Evolutionary conservation across 2,329 filamentous ascomycete species (phyloP).

Genomic region (Monosporascus cannonballus): DNA sequence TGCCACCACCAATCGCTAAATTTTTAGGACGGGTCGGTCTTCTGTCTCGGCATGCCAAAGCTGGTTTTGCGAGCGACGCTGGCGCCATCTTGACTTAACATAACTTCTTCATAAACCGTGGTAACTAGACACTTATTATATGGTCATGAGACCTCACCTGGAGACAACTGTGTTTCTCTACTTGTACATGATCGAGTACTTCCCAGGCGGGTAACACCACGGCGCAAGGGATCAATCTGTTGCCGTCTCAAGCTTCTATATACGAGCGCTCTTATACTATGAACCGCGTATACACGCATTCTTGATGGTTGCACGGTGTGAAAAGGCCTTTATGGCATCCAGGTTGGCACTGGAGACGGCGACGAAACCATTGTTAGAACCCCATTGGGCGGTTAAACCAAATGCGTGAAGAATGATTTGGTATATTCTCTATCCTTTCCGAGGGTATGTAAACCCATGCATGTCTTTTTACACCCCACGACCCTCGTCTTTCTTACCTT

Average conservation of each 20-base stretch:
- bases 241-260: too few species aligned
- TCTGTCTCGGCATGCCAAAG: background rate
- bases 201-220: too few species aligned
- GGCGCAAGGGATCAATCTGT: too few species aligned
- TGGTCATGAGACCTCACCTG: too few species aligned
- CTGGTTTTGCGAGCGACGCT: background rate
- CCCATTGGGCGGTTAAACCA: slow-evolving; percentile 8
- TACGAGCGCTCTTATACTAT: too few species aligned
- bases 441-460: slow-evolving; percentile 54
- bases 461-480: slow-evolving; percentile 11
- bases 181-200: too few species aligned
- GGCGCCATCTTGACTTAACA: background rate
- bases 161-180: too few species aligned
- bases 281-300: too few species aligned
- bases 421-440: slow-evolving; percentile 71
- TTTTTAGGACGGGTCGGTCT: background rate
- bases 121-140: too few species aligned
- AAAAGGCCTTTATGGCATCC: background rate
- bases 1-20: slow-evolving; percentile 3
- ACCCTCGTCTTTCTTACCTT: too few species aligned
- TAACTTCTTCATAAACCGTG: background rate
- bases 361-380: slow-evolving; percentile 1
- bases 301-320: too few species aligned
- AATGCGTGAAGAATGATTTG: slow-evolving; percentile 54
- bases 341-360: too few species aligned